Percentiles rank a stretch among this genome's conserved stretches.
Conservation (phyloP, 139 green algal species). For the Pleodorina starrii region DNA sequence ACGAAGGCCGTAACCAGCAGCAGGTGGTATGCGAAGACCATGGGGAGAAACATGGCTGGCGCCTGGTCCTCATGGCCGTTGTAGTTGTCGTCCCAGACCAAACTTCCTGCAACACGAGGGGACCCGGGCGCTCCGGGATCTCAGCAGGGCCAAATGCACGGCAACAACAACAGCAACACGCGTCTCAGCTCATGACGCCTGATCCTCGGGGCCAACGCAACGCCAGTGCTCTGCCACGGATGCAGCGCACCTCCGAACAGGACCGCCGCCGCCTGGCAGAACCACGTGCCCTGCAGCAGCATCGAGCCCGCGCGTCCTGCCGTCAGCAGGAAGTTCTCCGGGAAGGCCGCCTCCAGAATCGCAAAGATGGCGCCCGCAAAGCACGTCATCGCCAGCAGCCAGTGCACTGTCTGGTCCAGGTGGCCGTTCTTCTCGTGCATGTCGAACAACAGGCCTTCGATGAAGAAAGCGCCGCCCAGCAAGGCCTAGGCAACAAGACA, state of each 20-base stretch:
- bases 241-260: slow-evolving; percentile 37
- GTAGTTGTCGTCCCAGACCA: slow-evolving; percentile 16
- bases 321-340: slow-evolving; percentile 27
- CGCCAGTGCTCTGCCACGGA: too few species aligned
- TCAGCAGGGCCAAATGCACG: too few species aligned
- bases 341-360: slow-evolving; percentile 22
- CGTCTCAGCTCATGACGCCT: too few species aligned
- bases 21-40: slow-evolving; percentile 29
- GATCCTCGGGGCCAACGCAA: too few species aligned
- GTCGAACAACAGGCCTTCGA: slow-evolving; percentile 35
- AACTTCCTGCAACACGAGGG: slow-evolving; percentile 2
- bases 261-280: slow-evolving; percentile 23
- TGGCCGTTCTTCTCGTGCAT: slow-evolving; percentile 49
- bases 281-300: slow-evolving; percentile 54
- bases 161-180: too few species aligned
- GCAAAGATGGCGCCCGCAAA: slow-evolving; percentile 23
- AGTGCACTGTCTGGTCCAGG: slow-evolving; percentile 33
- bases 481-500: slow-evolving; percentile 19
- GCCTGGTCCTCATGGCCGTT: slow-evolving; percentile 9
- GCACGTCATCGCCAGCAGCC: slow-evolving; percentile 28
- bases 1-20: background rate
- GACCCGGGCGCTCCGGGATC: too few species aligned
- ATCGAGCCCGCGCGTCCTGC: background rate
- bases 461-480: slow-evolving; percentile 13
- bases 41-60: slow-evolving; percentile 42